Evolutionary conservation across 148 eudicot genomes (phyloP).

Genomic region (Chenopodium formosanum): DNA sequence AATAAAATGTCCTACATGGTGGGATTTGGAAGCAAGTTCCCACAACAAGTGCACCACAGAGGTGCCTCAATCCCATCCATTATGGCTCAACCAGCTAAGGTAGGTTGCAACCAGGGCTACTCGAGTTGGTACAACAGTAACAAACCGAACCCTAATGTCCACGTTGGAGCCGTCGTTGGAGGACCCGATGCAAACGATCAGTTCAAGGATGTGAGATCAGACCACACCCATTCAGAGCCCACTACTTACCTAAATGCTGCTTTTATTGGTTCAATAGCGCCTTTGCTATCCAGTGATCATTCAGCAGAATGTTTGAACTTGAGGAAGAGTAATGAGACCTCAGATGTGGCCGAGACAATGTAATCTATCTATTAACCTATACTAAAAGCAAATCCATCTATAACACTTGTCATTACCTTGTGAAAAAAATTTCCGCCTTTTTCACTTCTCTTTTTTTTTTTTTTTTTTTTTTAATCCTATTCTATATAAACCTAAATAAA

Average conservation of each 20-base stretch:
- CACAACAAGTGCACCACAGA: constrained; percentile 71
- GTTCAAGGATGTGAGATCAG: constrained; percentile 62
- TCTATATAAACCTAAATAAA: too few relatives aligned
- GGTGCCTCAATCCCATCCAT: constrained; percentile 81
- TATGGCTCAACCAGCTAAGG: constrained; percentile 32
- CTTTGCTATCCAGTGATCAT: constrained; percentile 28
- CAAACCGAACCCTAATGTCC: constrained; percentile 64
- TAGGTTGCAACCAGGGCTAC: constrained; percentile 66
- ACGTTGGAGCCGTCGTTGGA: constrained; percentile 80
- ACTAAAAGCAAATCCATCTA: too few relatives aligned
- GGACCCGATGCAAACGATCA: constrained; percentile 73
- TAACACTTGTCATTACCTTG: too few relatives aligned
- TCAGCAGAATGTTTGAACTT: constrained; percentile 9
- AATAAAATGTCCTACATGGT: constrained; percentile 85
- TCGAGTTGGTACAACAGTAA: constrained; percentile 50
- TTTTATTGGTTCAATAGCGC: constrained; percentile 61
- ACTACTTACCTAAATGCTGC: constrained; percentile 77
- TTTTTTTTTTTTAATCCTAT: too few relatives aligned
- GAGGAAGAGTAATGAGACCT: neutral
- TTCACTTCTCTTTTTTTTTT: too few relatives aligned
- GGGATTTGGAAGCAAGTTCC: constrained; percentile 67
- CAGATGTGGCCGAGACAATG: neutral
- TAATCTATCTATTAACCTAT: too few relatives aligned
- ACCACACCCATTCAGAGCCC: constrained; percentile 67
- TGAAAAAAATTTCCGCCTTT: too few relatives aligned